phyloP scores from a whole-genome alignment of 106 monocot species.

The Dendrobium officinale region DNA sequence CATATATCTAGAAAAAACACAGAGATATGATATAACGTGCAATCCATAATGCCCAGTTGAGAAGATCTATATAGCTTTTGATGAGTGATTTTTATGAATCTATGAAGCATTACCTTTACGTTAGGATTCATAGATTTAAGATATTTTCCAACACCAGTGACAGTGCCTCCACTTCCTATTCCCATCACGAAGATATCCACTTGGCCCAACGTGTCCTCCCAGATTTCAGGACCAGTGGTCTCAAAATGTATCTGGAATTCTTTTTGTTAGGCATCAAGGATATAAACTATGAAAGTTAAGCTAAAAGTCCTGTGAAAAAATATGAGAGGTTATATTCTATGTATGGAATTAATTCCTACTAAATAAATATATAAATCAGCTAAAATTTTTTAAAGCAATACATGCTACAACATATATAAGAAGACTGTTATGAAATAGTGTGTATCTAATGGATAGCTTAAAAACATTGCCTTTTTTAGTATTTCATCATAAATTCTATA shows the following conservation, averaged over 20 bases:
- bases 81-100: not conserved
- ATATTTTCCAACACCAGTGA: conserved; percentile 83
- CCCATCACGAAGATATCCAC: conserved; percentile 90
- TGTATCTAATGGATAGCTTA: not conserved
- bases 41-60: not conserved
- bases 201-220: conserved; percentile 77
- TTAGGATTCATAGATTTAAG: conserved; percentile 89
- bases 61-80: not conserved
- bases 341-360: too few relatives aligned
- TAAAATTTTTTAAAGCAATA: not conserved
- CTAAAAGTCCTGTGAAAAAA: not conserved
- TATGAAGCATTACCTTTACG: conserved; percentile 44
- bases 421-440: not conserved
- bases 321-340: too few relatives aligned
- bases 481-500: too few relatives aligned
- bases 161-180: conserved; percentile 91
- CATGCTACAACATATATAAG: not conserved
- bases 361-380: not conserved
- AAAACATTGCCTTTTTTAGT: not conserved
- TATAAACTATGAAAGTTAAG: not conserved
- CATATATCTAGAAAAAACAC: conserved; percentile 55
- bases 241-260: conserved; percentile 66
- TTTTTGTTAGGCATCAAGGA: not conserved
- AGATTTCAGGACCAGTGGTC: conserved; percentile 90
- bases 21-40: not conserved